These are phyloP conservation scores for Clonostachys chloroleuca DNA, from an alignment of 2,329 filamentous ascomycete species.

Conservation along the genomic window DNA sequence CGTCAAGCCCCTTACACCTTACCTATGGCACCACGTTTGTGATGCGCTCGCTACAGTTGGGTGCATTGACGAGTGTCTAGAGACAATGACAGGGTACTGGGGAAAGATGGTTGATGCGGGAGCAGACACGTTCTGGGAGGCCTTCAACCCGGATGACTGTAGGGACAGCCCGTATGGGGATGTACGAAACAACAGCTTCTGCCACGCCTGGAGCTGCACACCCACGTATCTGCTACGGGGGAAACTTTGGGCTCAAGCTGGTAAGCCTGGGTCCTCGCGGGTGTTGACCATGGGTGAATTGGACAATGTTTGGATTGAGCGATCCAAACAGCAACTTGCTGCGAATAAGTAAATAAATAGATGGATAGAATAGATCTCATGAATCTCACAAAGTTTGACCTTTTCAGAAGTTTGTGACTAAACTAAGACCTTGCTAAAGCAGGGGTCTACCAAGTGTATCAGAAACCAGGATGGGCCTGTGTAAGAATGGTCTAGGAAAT, in stretches of 20 bases:
- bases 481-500: too few species aligned
- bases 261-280: background rate
- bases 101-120: conserved; percentile 21
- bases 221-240: conserved; percentile 17
- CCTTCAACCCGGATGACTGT: conserved; percentile 16
- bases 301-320: too few species aligned
- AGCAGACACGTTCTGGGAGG: conserved; percentile 25
- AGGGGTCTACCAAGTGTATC: too few species aligned
- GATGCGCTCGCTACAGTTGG: conserved; percentile 17
- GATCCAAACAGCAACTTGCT: too few species aligned
- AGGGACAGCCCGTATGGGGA: conserved; percentile 21
- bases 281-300: too few species aligned
- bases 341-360: too few species aligned
- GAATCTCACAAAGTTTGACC: too few species aligned
- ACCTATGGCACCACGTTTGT: conserved; percentile 20
- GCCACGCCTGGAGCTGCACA: conserved; percentile 24
- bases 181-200: conserved; percentile 22
- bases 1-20: conserved; percentile 20
- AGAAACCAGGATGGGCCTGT: too few species aligned
- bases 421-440: too few species aligned
- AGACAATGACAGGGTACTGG: conserved; percentile 22
- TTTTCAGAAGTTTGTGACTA: too few species aligned
- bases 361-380: too few species aligned
- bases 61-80: conserved; percentile 14
- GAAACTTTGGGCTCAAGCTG: conserved; percentile 1